phyloP scores from a whole-genome alignment of 2,329 filamentous ascomycete genomes.

The Colletotrichum sp. region DNA sequence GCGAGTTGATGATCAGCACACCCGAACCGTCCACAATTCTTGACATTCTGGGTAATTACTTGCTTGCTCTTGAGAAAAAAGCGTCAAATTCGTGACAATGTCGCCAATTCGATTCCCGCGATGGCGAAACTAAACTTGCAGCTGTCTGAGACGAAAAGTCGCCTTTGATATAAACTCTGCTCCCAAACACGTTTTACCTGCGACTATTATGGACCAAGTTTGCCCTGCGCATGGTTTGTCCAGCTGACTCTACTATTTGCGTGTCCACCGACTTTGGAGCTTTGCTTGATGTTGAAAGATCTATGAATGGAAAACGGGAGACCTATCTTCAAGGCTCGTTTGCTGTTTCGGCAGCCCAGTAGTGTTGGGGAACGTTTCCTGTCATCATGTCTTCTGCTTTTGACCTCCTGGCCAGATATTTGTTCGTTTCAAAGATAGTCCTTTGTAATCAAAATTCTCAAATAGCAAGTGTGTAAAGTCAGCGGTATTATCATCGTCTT shows the following conservation, averaged over 20 bases:
- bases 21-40: background rate
- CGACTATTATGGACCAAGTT: background rate
- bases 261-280: fast-evolving
- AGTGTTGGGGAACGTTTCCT: fast-evolving
- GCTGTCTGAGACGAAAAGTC: fast-evolving
- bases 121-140: background rate
- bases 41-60: background rate
- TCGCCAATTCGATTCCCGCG: fast-evolving
- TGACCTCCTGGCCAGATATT: background rate
- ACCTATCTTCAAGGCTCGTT: background rate
- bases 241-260: background rate
- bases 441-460: background rate
- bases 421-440: background rate
- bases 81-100: background rate
- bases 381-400: background rate
- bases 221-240: background rate
- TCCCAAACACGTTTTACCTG: background rate
- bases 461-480: background rate
- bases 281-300: background rate
- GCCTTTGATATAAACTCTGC: background rate
- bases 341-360: fast-evolving
- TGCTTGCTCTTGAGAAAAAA: background rate
- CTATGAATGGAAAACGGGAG: fast-evolving
- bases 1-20: background rate
- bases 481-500: background rate